These are phyloP conservation scores for Omphalotus olearius DNA, from an alignment of 1,284 basidiomycete species.

Conservation along the genomic window DNA sequence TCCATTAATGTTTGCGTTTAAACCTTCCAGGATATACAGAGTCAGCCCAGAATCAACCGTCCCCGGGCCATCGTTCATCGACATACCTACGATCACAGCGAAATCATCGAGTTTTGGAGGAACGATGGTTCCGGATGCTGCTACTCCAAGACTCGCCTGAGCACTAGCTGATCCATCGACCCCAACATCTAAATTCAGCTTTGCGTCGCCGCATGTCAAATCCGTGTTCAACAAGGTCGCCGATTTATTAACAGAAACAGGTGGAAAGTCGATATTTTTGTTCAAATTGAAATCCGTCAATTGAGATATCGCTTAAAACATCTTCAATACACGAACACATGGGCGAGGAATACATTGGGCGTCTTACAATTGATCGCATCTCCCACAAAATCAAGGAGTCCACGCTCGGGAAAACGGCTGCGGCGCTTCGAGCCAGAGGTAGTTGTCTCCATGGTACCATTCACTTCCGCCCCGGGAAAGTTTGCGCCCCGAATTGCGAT, in stretches of 20 bases:
- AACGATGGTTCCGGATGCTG: constrained; percentile 14
- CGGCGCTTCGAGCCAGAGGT: constrained; percentile 4
- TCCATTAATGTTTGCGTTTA: constrained; percentile 12
- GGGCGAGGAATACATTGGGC: background rate
- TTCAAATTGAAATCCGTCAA: constrained; percentile 1
- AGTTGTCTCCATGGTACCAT: constrained; percentile 17
- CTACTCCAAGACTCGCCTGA: constrained; percentile 11
- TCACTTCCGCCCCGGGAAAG: constrained; percentile 20
- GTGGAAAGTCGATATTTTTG: constrained; percentile 13
- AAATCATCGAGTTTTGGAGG: constrained; percentile 14
- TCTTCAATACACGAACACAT: constrained; percentile 9
- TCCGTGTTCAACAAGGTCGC: constrained; percentile 19
- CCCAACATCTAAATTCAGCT: constrained; percentile 16
- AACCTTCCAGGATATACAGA: background rate
- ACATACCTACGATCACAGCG: constrained; percentile 13
- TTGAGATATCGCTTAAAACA: background rate
- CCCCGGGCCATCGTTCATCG: background rate
- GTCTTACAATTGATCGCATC: constrained; percentile 18
- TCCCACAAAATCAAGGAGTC: constrained; percentile 12
- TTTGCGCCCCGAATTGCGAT: constrained; percentile 25
- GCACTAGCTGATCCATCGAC: constrained; percentile 10
- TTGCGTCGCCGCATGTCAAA: constrained; percentile 16
- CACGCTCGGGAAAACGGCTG: constrained; percentile 11
- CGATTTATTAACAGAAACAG: constrained; percentile 17
- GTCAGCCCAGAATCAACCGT: background rate